A percentile compares a stretch with the other conserved stretches of the same genome.
phyloP scores from a whole-genome alignment of 2,329 filamentous ascomycete genomes.

The Colletotrichum sp. region DNA sequence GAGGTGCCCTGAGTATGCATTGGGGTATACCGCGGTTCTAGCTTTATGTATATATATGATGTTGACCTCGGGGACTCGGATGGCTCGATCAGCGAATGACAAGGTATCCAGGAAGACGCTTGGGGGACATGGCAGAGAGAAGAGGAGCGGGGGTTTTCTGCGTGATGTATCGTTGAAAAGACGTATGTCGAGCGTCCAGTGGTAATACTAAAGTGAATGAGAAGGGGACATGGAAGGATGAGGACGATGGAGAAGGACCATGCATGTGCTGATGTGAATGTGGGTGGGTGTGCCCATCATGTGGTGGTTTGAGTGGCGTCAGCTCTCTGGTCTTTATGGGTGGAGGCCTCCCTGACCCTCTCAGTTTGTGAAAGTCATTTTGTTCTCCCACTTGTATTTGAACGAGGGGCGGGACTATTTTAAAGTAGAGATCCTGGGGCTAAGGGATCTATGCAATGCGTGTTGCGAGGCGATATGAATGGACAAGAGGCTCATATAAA shows the following conservation, averaged over 20 bases:
- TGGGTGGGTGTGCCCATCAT: background rate
- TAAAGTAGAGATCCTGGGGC: background rate
- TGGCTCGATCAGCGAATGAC: background rate
- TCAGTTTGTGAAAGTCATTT: background rate
- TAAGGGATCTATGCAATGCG: too few relatives aligned
- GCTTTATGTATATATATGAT: background rate
- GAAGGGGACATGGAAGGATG: background rate
- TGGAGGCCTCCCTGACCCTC: background rate
- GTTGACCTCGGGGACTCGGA: background rate
- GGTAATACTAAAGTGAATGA: background rate
- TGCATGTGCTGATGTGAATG: rapidly evolving
- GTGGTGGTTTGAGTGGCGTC: background rate
- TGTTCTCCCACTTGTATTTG: background rate
- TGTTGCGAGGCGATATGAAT: too few relatives aligned
- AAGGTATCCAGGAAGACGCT: background rate
- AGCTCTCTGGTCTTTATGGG: background rate
- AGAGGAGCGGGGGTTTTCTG: background rate
- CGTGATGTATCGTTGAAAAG: rapidly evolving
- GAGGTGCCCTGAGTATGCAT: background rate
- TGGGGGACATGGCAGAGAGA: background rate
- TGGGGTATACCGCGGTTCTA: background rate
- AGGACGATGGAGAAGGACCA: background rate
- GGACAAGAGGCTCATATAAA: background rate
- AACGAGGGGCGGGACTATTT: rapidly evolving
- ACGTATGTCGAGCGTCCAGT: rapidly evolving